Conservation (phyloP, 257 asterid genomes). For the Prunella vulgaris region DNA sequence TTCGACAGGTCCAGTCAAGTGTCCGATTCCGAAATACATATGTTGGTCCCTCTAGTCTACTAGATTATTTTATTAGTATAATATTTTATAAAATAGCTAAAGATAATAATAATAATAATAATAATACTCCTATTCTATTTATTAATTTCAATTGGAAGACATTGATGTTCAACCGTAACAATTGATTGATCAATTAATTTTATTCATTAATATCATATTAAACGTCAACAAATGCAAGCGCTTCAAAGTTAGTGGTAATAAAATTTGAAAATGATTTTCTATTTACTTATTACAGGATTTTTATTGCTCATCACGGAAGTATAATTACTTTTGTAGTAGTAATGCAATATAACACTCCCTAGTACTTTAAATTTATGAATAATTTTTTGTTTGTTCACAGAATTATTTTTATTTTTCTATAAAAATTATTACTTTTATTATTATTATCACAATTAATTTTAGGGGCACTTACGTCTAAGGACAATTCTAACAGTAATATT, state of each 20-base stretch:
- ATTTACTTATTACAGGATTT: neutral
- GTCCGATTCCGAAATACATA: slow-evolving; percentile 6
- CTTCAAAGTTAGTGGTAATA: neutral
- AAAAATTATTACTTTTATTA: too few species aligned
- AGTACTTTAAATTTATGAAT: too few species aligned
- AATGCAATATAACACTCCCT: too few species aligned
- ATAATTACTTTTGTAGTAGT: too few species aligned
- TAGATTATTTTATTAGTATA: neutral
- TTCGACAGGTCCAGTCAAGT: slow-evolving; percentile 25
- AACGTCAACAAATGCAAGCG: neutral
- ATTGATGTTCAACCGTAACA: slow-evolving; percentile 17
- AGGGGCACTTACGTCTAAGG: too few species aligned
- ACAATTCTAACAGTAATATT: too few species aligned
- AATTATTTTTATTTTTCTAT: too few species aligned
- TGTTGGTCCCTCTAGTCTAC: slow-evolving; percentile 7
- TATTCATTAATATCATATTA: neutral
- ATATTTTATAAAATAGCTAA: too few species aligned
- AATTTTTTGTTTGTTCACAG: too few species aligned
- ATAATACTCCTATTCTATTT: neutral
- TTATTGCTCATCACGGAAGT: neutral
- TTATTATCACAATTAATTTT: too few species aligned
- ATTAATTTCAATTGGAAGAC: slow-evolving; percentile 4
- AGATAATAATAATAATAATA: neutral
- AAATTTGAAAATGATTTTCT: neutral
- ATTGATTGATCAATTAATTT: slow-evolving; percentile 10